Conservation (phyloP, 139 green algal genomes). For the Yamagishiella unicocca region DNA sequence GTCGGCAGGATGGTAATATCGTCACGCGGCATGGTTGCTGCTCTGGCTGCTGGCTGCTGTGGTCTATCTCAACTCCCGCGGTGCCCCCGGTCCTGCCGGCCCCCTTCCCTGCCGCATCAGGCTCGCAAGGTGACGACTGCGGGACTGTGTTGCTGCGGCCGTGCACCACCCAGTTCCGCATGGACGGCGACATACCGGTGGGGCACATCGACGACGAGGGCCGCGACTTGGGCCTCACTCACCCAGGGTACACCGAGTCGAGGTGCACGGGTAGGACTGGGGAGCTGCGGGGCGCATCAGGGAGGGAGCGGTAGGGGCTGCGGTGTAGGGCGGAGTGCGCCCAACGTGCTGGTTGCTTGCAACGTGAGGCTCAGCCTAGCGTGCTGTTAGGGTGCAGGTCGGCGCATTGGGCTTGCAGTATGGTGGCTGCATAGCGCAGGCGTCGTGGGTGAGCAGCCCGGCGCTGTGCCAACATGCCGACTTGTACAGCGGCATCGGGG, state of each 20-base stretch:
- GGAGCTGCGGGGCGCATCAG: not conserved
- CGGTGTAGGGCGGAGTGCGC: not conserved
- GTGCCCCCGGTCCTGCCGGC: not conserved
- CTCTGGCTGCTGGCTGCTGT: too few relatives aligned
- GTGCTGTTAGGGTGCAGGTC: too few relatives aligned
- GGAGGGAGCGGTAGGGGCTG: not conserved
- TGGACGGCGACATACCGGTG: not conserved
- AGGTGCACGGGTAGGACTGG: constrained; percentile 45
- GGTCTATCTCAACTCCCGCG: too few relatives aligned
- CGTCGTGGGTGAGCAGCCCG: too few relatives aligned
- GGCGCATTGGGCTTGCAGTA: too few relatives aligned
- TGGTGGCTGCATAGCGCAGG: too few relatives aligned
- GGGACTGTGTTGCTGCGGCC: constrained; percentile 55
- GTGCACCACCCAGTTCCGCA: constrained; percentile 64
- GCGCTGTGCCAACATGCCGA: too few relatives aligned
- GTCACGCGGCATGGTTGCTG: too few relatives aligned
- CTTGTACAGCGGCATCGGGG: too few relatives aligned
- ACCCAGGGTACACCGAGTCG: constrained; percentile 52
- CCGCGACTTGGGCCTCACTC: constrained; percentile 38
- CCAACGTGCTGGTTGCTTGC: not conserved
- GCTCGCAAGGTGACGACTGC: constrained; percentile 68
- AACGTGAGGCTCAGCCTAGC: too few relatives aligned
- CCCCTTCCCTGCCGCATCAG: constrained; percentile 46
- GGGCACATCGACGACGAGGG: constrained; percentile 58
- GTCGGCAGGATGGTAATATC: too few relatives aligned